Evolutionary conservation across 2,329 filamentous ascomycete species (phyloP).

Genomic region (Chalaropsis thielavioides): DNA sequence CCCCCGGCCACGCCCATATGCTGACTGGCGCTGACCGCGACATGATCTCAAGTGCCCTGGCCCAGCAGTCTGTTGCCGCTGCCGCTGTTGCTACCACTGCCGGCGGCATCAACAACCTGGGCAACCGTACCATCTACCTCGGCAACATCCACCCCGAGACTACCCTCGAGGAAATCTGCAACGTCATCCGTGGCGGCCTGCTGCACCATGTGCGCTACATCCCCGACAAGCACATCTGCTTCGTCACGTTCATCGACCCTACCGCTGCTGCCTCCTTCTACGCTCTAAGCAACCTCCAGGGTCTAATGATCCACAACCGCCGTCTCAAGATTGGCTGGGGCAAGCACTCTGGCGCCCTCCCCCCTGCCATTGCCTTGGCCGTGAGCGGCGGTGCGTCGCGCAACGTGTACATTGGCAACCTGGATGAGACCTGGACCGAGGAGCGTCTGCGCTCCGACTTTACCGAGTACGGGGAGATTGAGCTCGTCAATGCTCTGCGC

Average conservation of each 20-base stretch:
- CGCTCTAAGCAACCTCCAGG: slow-evolving; percentile 90
- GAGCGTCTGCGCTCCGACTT: slow-evolving; percentile 93
- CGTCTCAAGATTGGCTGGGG: slow-evolving; percentile 98
- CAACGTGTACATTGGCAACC: slow-evolving; percentile 95
- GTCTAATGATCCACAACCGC: slow-evolving; percentile 97
- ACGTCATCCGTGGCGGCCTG: slow-evolving; percentile 88
- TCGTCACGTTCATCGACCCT: slow-evolving; percentile 97
- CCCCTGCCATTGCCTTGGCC: slow-evolving; percentile 86
- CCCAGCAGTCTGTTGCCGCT: slow-evolving; percentile 93
- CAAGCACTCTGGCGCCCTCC: slow-evolving; percentile 93
- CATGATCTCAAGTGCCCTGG: slow-evolving; percentile 87
- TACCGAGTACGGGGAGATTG: slow-evolving; percentile 92
- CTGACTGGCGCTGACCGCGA: slow-evolving; percentile 92
- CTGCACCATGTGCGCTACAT: slow-evolving; percentile 98
- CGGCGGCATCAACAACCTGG: slow-evolving; percentile 91
- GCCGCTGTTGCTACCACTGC: slow-evolving; percentile 93
- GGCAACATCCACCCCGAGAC: slow-evolving; percentile 99
- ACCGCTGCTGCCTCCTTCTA: slow-evolving; percentile 97
- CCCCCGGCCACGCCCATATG: slow-evolving; percentile 90
- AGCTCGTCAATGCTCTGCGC: slow-evolving; percentile 86
- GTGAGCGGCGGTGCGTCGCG: slow-evolving; percentile 95
- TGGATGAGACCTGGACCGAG: slow-evolving; percentile 95
- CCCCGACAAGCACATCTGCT: slow-evolving; percentile 99
- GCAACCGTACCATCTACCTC: slow-evolving; percentile 93
- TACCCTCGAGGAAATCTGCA: slow-evolving; percentile 98